A percentile compares a stretch with the other conserved stretches of the same genome.
phyloP scores from a whole-genome alignment of 192 early-diverging fungal genomes.

The Phlyctochytrium arcticum region DNA sequence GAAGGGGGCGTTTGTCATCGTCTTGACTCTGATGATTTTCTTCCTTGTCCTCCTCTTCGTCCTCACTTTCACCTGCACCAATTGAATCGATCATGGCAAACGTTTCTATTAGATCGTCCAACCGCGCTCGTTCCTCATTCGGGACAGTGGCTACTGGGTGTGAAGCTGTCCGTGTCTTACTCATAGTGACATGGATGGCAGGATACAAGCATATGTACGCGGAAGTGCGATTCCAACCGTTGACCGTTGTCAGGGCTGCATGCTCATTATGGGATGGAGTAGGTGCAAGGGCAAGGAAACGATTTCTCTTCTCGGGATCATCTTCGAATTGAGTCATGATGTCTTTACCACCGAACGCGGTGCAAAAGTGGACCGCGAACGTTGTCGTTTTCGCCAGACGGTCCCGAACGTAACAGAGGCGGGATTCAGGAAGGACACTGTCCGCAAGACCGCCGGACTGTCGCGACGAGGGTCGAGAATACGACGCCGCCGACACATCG shows the following conservation, averaged over 20 bases:
- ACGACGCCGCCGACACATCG: too few relatives aligned
- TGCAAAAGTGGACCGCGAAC: too few relatives aligned
- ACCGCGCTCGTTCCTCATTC: background rate
- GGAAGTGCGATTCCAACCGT: too few relatives aligned
- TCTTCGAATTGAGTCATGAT: background rate
- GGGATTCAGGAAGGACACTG: too few relatives aligned
- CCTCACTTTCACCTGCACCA: background rate
- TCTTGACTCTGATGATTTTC: background rate
- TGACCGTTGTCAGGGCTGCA: too few relatives aligned
- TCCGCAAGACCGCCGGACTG: too few relatives aligned
- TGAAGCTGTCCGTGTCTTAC: background rate
- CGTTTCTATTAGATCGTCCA: background rate
- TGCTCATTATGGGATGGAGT: too few relatives aligned
- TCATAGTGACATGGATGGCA: slow-evolving; percentile 1
- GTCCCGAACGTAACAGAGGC: too few relatives aligned
- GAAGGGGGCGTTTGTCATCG: background rate
- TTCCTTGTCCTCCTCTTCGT: background rate
- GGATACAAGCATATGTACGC: too few relatives aligned
- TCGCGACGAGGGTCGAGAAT: too few relatives aligned
- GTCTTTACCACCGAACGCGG: too few relatives aligned
- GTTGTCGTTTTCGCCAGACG: too few relatives aligned
- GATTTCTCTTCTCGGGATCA: background rate
- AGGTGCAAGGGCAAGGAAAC: background rate
- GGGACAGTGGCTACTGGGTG: background rate
- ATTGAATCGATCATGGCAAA: background rate